Conservation (phyloP, 2,329 filamentous ascomycete genomes). For the Calonectria henricotiae region DNA sequence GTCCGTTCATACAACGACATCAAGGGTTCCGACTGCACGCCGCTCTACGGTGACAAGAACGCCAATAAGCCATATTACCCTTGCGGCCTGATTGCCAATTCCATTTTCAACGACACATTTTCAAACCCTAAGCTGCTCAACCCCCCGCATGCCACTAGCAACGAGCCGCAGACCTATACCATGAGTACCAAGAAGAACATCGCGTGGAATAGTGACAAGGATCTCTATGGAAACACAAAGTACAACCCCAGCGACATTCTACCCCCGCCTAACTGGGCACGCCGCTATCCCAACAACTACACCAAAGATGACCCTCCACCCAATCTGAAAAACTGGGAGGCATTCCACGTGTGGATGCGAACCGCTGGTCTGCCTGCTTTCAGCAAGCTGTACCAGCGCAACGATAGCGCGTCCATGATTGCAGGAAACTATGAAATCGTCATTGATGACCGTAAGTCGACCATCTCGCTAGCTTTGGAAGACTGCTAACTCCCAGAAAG, state of each 20-base stretch:
- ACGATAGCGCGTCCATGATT: constrained; percentile 79
- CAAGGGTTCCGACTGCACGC: constrained; percentile 80
- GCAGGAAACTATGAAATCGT: constrained; percentile 83
- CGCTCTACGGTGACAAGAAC: constrained; percentile 72
- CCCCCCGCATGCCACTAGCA: constrained; percentile 54
- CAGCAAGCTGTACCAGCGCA: constrained; percentile 91
- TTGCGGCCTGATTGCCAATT: constrained; percentile 96
- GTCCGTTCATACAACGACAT: constrained; percentile 75
- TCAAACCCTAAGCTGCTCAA: constrained; percentile 76
- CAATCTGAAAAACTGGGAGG: constrained; percentile 82
- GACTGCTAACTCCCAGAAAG: constrained; percentile 63
- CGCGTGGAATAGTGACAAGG: constrained; percentile 88
- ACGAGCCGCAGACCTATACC: constrained; percentile 71
- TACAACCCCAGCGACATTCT: constrained; percentile 78
- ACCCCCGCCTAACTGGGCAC: constrained; percentile 89
- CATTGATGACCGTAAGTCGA: constrained; percentile 82
- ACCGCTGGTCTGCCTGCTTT: constrained; percentile 95
- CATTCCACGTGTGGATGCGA: constrained; percentile 99
- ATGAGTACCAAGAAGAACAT: constrained; percentile 86
- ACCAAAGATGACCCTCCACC: constrained; percentile 77
- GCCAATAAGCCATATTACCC: constrained; percentile 87
- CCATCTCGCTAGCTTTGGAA: background rate
- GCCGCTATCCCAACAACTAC: constrained; percentile 81
- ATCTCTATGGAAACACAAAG: constrained; percentile 81
- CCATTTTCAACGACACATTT: constrained; percentile 96